Base-by-base conservation (phyloP, 345 rosid species). In the Aegle marmelos region DNA sequence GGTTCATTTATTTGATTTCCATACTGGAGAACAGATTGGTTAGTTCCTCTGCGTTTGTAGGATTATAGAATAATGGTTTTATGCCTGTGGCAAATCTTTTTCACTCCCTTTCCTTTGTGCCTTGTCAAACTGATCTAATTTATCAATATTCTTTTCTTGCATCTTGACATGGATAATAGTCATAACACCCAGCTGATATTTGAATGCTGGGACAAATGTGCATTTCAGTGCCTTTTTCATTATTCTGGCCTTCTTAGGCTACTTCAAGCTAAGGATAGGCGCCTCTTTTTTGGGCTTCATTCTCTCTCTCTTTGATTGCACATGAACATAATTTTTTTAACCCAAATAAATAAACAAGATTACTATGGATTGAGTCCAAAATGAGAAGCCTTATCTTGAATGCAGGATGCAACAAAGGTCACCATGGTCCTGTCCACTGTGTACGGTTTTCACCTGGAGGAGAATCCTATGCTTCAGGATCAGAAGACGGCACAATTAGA, bases 361-460 rank as follows among this genome's bases (percentile, higher is more conserved):
- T n/a, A 14, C 17, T 0, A 57, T 14, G 5, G 21, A 68, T 17
- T 64, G n/a, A 2, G 9, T 14, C 6, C 9, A 0, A 41, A 45
- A 14, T 41, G 6, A 41, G 41, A 68, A 41, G 57, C 2, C 56
- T 27, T 11, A 4, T 22, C 48, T 28, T 39, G 48, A 57, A 39
- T 84, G 84, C 76, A 96, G 98, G 91, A 78, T 94, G 99, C 93
- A 96, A 96, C 86, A 96, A 96, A 85, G 99, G 99, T 74, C 99
- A 96, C 82, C 99, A 96, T 30, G 99, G 99, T 82, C 98, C 98
- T 11, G 92, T 96, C 53, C 99, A 96, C 54, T 96, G 98, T 14
- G 87, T 94, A 28, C 90, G 98, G 39, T 96, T 94, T 81, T 88
- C 99, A 5, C 99, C 99, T 4, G 97, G 92, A 39, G 99, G 98